These are phyloP conservation scores for Lavandula angustifolia DNA, from an alignment of 257 asterid genomes.

Conservation along the genomic window DNA sequence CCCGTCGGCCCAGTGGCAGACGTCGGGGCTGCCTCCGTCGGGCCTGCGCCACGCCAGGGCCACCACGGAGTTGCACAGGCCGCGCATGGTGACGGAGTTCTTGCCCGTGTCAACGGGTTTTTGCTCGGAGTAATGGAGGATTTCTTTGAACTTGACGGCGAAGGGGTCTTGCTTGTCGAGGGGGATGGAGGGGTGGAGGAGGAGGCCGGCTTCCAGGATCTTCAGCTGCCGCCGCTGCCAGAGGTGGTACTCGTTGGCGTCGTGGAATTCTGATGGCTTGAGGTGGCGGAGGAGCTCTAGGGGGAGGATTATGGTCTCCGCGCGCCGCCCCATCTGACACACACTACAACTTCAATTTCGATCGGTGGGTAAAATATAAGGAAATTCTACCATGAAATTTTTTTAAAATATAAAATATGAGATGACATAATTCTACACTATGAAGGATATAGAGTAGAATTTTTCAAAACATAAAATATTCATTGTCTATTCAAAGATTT, in stretches of 20 bases:
- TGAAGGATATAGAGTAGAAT: too few relatives aligned
- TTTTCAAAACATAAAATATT: too few relatives aligned
- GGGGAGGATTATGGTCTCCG: slow-evolving; percentile 79
- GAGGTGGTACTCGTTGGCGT: slow-evolving; percentile 60
- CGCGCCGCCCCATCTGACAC: slow-evolving; percentile 66
- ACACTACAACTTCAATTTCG: background rate
- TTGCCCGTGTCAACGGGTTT: slow-evolving; percentile 61
- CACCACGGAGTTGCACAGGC: slow-evolving; percentile 49
- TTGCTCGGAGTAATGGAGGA: slow-evolving; percentile 42
- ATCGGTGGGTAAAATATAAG: too few relatives aligned
- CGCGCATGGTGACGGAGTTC: slow-evolving; percentile 52
- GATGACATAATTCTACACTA: too few relatives aligned
- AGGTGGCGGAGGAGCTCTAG: slow-evolving; percentile 68
- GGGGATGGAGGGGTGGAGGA: slow-evolving; percentile 60
- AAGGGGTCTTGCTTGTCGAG: slow-evolving; percentile 49
- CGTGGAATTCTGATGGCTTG: slow-evolving; percentile 69
- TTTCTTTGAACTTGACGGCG: slow-evolving; percentile 42
- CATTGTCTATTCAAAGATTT: too few relatives aligned
- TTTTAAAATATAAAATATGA: too few relatives aligned
- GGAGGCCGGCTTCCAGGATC: slow-evolving; percentile 63
- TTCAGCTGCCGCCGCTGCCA: slow-evolving; percentile 74
- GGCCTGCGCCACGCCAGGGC: slow-evolving; percentile 60
- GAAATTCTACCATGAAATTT: too few relatives aligned
- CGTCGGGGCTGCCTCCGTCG: slow-evolving; percentile 47
- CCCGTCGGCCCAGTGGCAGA: slow-evolving; percentile 79